Conservation (phyloP, 2,329 filamentous ascomycete species). For the Tolypocladium pustulatum region DNA sequence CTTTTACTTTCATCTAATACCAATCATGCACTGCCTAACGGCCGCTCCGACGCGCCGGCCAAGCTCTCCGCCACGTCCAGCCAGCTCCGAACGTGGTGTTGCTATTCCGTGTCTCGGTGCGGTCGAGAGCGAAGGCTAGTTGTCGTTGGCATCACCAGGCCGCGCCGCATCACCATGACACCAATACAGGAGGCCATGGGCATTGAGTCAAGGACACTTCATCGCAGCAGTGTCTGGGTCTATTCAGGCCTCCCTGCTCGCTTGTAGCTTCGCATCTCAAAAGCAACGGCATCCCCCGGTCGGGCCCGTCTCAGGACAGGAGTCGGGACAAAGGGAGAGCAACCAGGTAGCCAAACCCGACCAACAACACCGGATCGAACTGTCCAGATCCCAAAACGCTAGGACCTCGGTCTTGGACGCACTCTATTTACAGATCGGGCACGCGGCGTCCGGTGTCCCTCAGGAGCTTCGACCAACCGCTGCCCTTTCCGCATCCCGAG, state of each 20-base stretch:
- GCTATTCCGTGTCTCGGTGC: neutral
- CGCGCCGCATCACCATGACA: neutral
- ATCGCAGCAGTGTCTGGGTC: neutral
- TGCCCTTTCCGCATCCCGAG: neutral
- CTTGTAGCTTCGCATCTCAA: neutral
- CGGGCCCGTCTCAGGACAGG: neutral
- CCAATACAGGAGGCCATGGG: neutral
- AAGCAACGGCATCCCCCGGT: neutral
- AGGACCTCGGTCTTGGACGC: neutral
- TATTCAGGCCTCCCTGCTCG: neutral
- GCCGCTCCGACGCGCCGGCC: neutral
- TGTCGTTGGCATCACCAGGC: neutral
- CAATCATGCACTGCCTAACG: neutral
- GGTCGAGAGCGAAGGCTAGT: neutral
- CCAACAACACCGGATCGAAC: neutral
- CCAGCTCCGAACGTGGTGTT: too few species aligned
- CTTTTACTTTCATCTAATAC: neutral
- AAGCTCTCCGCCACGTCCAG: too few species aligned
- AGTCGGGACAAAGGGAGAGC: neutral
- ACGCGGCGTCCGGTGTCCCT: neutral
- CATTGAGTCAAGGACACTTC: neutral
- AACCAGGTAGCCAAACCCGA: neutral
- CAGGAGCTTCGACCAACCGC: neutral
- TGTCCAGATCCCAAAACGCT: neutral
- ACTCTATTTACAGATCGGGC: neutral